Conservation (phyloP, 2,329 filamentous ascomycete genomes). For the Hypoxylon sp. region DNA sequence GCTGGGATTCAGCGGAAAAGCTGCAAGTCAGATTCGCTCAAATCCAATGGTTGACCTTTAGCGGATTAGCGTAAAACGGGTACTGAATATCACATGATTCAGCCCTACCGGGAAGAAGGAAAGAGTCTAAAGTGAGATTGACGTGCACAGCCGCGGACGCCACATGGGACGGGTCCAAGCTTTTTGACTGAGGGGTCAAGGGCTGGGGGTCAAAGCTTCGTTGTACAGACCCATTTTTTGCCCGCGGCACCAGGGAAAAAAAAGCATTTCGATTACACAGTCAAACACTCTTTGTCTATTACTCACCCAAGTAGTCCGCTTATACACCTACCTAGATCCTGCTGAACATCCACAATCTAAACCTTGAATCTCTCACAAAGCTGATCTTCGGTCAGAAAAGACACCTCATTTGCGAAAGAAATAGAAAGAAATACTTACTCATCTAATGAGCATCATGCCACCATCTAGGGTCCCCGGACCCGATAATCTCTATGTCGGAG, state of each 20-base stretch:
- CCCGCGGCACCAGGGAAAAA: constrained; percentile 1
- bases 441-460: constrained; percentile 56
- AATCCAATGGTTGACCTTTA: constrained; percentile 1
- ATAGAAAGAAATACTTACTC: no score
- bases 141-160: constrained; percentile 29
- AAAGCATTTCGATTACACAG: constrained; percentile 7
- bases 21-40: constrained; percentile 8
- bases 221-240: constrained; percentile 19
- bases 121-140: constrained; percentile 24
- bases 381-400: no score
- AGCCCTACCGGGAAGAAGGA: constrained; percentile 36
- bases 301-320: neutral
- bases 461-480: constrained; percentile 74
- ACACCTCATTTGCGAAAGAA: no score
- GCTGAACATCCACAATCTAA: no score
- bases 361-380: no score
- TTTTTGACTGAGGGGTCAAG: no score
- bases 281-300: no score
- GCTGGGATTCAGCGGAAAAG: constrained; percentile 17
- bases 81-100: constrained; percentile 38
- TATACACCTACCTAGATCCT: no score
- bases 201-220: constrained; percentile 14
- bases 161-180: no score
- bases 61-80: constrained; percentile 17
- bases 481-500: constrained; percentile 79